Conservation (phyloP, 345 rosid species). For the Gossypium mustelinum region DNA sequence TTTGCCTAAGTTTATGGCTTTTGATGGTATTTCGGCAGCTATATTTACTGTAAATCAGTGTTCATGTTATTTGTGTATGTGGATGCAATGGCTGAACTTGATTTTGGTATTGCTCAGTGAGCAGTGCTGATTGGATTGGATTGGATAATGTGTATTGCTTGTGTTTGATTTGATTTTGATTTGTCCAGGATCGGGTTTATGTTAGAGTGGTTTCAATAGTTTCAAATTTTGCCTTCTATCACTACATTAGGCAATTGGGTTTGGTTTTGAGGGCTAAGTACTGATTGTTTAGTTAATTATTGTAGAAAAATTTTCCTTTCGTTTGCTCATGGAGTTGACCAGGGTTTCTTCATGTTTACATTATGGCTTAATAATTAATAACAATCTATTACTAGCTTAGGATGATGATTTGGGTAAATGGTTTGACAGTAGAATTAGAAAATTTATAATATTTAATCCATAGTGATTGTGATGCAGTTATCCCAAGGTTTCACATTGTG, state of each 20-base stretch:
- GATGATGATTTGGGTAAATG: neutral
- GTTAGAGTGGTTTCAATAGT: neutral
- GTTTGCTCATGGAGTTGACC: too few relatives aligned
- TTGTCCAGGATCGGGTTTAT: too few relatives aligned
- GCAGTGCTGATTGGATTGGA: neutral
- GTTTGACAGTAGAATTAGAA: neutral
- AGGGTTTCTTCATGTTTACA: neutral
- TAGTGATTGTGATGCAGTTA: conserved; percentile 32
- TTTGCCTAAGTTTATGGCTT: neutral
- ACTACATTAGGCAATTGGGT: neutral
- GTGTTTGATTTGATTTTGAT: too few relatives aligned
- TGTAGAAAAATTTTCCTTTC: neutral
- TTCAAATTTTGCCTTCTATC: neutral
- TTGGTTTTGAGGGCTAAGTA: neutral
- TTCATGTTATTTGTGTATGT: neutral
- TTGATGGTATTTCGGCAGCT: conserved; percentile 2
- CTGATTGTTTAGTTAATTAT: neutral
- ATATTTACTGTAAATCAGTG: neutral
- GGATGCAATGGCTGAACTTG: neutral
- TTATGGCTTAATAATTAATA: neutral
- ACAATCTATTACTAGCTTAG: neutral
- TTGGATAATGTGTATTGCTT: neutral
- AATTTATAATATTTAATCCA: conserved; percentile 14
- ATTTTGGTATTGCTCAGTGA: neutral
- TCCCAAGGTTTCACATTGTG: conserved; percentile 76